These are phyloP conservation scores for Agaricus blazei DNA, from an alignment of 768 basidiomycete genomes.

Conservation along the genomic window DNA sequence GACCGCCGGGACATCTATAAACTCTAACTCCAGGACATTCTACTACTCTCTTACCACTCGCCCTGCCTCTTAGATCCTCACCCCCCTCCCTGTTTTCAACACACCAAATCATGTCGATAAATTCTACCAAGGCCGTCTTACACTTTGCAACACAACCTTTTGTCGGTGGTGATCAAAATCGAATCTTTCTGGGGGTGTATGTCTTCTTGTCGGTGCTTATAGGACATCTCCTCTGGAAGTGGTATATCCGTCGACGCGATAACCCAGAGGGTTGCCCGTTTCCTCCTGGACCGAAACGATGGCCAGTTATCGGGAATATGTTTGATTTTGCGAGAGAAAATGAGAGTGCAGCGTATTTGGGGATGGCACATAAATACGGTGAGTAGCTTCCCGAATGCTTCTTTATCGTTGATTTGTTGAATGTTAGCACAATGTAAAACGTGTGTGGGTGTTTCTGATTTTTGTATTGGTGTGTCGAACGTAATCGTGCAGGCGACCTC, in stretches of 20 bases:
- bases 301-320: conserved; percentile 52
- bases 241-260: conserved; percentile 9
- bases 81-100: too few species aligned
- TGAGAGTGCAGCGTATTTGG: conserved; percentile 34
- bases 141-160: neutral
- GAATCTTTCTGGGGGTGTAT: conserved; percentile 2
- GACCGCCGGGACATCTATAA: too few species aligned
- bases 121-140: neutral
- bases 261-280: conserved; percentile 28
- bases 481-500: conserved; percentile 37
- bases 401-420: too few species aligned
- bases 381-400: neutral
- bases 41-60: too few species aligned
- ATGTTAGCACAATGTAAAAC: too few species aligned
- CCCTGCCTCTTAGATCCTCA: too few species aligned
- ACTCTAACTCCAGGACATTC: too few species aligned
- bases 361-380: conserved; percentile 39
- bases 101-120: neutral
- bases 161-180: conserved; percentile 1
- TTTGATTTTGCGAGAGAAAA: conserved; percentile 37
- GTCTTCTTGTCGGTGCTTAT: neutral
- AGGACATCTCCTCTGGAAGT: conserved; percentile 1
- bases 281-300: conserved; percentile 51
- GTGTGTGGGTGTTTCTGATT: too few species aligned
- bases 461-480: too few species aligned